Percentiles rank a stretch among this genome's conserved stretches.
phyloP scores from a whole-genome alignment of 345 rosid genomes.

The Lagerstroemia speciosa region DNA sequence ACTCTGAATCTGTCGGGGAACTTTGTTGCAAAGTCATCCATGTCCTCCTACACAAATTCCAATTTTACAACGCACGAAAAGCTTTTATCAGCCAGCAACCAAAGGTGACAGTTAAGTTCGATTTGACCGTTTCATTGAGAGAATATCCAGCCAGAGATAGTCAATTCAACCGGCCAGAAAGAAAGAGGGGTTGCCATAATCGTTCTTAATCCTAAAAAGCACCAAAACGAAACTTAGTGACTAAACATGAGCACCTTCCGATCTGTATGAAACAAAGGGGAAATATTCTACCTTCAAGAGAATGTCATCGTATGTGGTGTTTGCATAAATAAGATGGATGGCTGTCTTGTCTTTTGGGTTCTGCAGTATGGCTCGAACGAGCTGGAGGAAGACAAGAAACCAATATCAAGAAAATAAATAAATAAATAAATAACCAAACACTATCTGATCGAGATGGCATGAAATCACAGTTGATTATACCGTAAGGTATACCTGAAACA shows the following conservation, averaged over 20 bases:
- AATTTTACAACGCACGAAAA: not conserved
- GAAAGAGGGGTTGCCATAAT: no score
- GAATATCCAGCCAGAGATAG: not conserved
- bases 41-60: conserved; percentile 22
- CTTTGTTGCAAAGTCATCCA: conserved; percentile 25
- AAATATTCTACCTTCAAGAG: no score
- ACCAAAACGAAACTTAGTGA: no score
- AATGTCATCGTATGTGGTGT: conserved; percentile 31
- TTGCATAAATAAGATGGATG: conserved; percentile 34
- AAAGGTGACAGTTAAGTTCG: no score
- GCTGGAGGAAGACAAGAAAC: conserved; percentile 16
- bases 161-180: no score
- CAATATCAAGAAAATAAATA: not conserved
- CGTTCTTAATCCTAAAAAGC: no score
- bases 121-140: not conserved
- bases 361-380: conserved; percentile 33
- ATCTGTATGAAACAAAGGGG: not conserved
- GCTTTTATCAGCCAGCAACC: no score
- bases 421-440: not conserved
- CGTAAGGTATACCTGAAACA: conserved; percentile 37
- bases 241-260: no score
- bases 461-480: not conserved
- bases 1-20: conserved; percentile 26
- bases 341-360: conserved; percentile 33
- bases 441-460: not conserved